phyloP scores from a whole-genome alignment of 2,329 filamentous ascomycete genomes.

The Epichloe elymi region DNA sequence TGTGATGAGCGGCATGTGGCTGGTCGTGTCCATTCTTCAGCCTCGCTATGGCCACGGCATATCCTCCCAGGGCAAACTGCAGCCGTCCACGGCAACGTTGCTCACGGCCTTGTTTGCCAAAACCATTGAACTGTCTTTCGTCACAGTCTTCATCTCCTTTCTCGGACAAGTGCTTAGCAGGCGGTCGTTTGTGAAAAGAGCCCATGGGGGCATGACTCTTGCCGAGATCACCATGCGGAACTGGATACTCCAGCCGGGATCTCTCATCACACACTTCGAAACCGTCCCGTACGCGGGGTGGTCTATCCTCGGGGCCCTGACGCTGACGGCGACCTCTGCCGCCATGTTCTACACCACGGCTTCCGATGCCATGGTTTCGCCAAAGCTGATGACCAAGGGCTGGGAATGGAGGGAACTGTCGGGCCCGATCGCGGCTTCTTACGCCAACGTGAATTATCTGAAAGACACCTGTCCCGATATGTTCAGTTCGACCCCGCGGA shows the following conservation, averaged over 20 bases:
- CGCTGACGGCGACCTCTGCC: slow-evolving; percentile 48
- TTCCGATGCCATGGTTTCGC: slow-evolving; percentile 60
- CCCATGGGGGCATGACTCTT: slow-evolving; percentile 56
- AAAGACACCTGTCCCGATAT: slow-evolving; percentile 46
- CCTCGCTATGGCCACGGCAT: slow-evolving; percentile 50
- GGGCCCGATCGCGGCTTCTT: slow-evolving; percentile 46
- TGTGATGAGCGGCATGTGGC: slow-evolving; percentile 50
- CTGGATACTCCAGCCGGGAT: slow-evolving; percentile 63
- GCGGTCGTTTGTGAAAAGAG: slow-evolving; percentile 46
- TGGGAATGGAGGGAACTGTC: slow-evolving; percentile 36
- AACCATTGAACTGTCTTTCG: slow-evolving; percentile 64
- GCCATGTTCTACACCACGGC: slow-evolving; percentile 67
- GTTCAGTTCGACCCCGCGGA: slow-evolving; percentile 31
- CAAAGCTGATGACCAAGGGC: slow-evolving; percentile 49
- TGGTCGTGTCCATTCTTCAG: slow-evolving; percentile 46
- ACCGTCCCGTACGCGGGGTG: slow-evolving; percentile 49
- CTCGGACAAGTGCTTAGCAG: slow-evolving; percentile 64
- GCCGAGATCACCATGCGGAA: slow-evolving; percentile 67
- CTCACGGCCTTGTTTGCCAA: slow-evolving; percentile 61
- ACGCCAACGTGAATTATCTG: slow-evolving; percentile 49
- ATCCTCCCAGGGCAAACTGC: slow-evolving; percentile 36
- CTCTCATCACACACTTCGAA: slow-evolving; percentile 55
- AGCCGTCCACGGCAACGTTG: slow-evolving; percentile 51
- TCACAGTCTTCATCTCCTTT: slow-evolving; percentile 63
- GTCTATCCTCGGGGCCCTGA: slow-evolving; percentile 50